Base-by-base conservation (phyloP, 805 yeast species). In the Saccharomycopsis capsularis region DNA sequence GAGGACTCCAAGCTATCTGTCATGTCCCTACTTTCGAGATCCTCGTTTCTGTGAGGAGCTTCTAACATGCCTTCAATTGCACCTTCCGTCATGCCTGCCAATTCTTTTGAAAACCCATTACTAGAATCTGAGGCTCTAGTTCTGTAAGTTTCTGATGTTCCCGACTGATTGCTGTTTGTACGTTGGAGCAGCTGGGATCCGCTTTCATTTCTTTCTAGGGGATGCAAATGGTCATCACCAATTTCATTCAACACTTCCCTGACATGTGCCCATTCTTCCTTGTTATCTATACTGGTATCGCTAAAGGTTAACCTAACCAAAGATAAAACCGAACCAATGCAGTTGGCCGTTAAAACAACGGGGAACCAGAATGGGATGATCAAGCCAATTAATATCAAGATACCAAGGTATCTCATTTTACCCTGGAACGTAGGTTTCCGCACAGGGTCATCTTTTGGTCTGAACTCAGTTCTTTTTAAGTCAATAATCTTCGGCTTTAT, bases 401-500 rank as follows among this genome's bases (percentile, higher is more conserved):
- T 53, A 2, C 61, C 60, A 15, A 50, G 37, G 50, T 55, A 62
- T 48, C 60, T 57, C 11, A 63, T 16, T 24, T 53, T 56, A 54
- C 56, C 49, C 30, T 48, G 11, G 32, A 54, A 23, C 40, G 58
- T 21, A 44, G 55, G 39, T 34, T 51, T 27, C 48, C 38, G 29
- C 35, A 45, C 5, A 4, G 24, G 38, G 13, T 39, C 42, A 7
- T 58, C 50, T 19, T 47, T 47, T 3, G 50, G 11, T 18, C 42
- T 19, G 29, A 42, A 29, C 55, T 44, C 45, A 3, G 78, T 60
- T 15, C 67, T 58, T 2, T 56, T 55, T 41, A 80, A 64, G 57
- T 81, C 80, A n/a, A 81, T 74, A 56, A 81, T 66, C 46, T 69
- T 68, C 3, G 83, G 78, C 51, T 63, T 60, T 1, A 73, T 71